Evolutionary conservation across 192 early-diverging fungal species (phyloP), one percentile per base, ranked within the genome.

Genomic region (Mortierella hygrophila): DNA sequence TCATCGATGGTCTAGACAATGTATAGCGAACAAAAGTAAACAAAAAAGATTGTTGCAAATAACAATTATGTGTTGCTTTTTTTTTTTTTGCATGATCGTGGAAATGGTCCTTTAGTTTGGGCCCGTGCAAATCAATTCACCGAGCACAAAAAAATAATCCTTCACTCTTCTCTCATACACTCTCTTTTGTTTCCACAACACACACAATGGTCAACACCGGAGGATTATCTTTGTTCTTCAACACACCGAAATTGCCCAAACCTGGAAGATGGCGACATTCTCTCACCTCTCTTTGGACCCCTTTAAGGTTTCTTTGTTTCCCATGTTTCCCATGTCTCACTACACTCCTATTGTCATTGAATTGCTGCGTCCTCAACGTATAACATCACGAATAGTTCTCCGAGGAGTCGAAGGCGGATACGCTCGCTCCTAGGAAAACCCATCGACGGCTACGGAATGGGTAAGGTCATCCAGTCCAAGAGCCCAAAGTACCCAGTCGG

Each of bases 261-360:
- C 0, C 70, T 94, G 6, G 74, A 84, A 32, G 88, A 92, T 6
- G 87, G 81, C 26, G 88, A 92, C 23, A 72, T 90, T 57, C 54
- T 95, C 40, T n/a, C 93, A 88, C 70, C 76, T 97, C 29, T 95
- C 94, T 10, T 82, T 96, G 16, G 95, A 96, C 85, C 96, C 94
- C 10, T 96, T 97, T 86, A 93, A 94, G 93, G 90, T 92, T 68
- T 65, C 29, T 13, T 57, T 37, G 90, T 92, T 68, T 65, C 29
- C 11, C n/a, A n/a, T 38, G 8, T 11, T 42, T 46, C 15, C 6
- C 26, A 18, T 37, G 9, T 71, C 9, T 20, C 54, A 13, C 32
- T n/a, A 18, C 26, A 41, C 65, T 35, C 23, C 4, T 44, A 15
- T 38, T n/a, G 29, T 71, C 42, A 38, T 20, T 52, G 18, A 52